Percentiles rank a stretch among this genome's conserved stretches.
Conservation (phyloP, 345 rosid species). For the Chamaenerion angustifolium region DNA sequence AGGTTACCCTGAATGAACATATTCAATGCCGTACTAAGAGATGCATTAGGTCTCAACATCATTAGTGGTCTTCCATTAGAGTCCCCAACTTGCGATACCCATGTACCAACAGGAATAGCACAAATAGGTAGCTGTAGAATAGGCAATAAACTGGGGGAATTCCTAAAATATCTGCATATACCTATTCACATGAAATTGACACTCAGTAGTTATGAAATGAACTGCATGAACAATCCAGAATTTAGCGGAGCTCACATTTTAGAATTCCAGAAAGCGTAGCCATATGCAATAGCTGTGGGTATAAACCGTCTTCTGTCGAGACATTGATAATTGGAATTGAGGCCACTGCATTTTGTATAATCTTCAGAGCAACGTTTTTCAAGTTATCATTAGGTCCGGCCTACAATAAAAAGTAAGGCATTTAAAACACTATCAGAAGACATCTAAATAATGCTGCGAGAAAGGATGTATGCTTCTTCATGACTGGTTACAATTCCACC, state of each 20-base stretch:
- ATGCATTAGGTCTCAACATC: constrained; percentile 42
- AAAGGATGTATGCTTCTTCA: background rate
- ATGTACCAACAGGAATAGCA: constrained; percentile 70
- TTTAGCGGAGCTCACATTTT: constrained; percentile 40
- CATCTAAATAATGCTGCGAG: background rate
- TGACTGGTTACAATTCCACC: constrained; percentile 9
- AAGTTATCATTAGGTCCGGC: constrained; percentile 80
- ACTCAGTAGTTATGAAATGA: background rate
- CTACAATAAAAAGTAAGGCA: constrained; percentile 21
- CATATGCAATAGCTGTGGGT: constrained; percentile 72
- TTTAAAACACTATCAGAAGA: background rate
- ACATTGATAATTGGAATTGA: constrained; percentile 61
- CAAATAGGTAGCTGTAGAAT: constrained; percentile 75
- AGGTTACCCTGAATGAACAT: constrained; percentile 45
- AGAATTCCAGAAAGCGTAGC: constrained; percentile 89
- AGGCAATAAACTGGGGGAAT: constrained; percentile 76
- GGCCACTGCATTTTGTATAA: constrained; percentile 69
- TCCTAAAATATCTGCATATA: constrained; percentile 83
- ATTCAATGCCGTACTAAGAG: constrained; percentile 50
- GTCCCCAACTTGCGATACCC: constrained; percentile 87
- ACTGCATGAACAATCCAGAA: too few species aligned
- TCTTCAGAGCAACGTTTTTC: constrained; percentile 70
- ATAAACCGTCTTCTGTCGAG: constrained; percentile 34
- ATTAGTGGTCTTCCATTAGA: constrained; percentile 41
- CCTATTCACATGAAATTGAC: constrained; percentile 31